These are phyloP conservation scores for Ophiosphaerella korrae DNA, from an alignment of 2,329 filamentous ascomycete genomes.

Conservation along the genomic window DNA sequence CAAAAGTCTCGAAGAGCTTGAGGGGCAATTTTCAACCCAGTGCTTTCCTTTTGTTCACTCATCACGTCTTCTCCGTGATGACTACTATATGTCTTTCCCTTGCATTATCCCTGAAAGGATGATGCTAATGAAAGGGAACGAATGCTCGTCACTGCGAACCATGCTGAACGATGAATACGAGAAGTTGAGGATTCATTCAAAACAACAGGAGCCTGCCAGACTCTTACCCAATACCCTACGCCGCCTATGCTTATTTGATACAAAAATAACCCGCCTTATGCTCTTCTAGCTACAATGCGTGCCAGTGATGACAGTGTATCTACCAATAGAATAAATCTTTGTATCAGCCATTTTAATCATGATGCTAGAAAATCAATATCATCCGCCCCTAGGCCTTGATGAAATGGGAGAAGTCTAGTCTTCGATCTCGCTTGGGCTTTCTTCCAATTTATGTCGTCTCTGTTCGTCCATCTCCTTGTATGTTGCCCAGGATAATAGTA, in stretches of 20 bases:
- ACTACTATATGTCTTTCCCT: neutral
- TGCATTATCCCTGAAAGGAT: slow-evolving; percentile 1
- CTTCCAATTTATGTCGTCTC: slow-evolving; percentile 61
- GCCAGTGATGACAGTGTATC: neutral
- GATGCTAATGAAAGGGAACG: neutral
- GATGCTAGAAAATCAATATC: neutral
- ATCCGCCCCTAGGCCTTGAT: neutral
- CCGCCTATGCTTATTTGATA: neutral
- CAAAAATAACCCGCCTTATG: neutral
- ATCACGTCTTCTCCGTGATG: neutral
- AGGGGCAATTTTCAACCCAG: neutral
- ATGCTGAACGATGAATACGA: neutral
- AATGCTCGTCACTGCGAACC: neutral
- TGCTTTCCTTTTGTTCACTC: neutral
- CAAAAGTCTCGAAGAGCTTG: neutral
- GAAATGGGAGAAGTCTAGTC: slow-evolving; percentile 31
- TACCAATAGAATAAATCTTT: neutral
- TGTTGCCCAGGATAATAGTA: slow-evolving; percentile 87
- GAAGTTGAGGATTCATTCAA: neutral
- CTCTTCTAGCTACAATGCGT: neutral
- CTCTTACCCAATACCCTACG: neutral
- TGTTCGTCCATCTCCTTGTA: slow-evolving; percentile 93
- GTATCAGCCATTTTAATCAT: neutral
- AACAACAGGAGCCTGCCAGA: neutral
- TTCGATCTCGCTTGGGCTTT: slow-evolving; percentile 52